Percentiles rank a stretch among this genome's conserved stretches.
These are phyloP conservation scores for Podospora pseudopauciseta DNA, from an alignment of 495 filamentous ascomycete genomes.

Conservation along the genomic window DNA sequence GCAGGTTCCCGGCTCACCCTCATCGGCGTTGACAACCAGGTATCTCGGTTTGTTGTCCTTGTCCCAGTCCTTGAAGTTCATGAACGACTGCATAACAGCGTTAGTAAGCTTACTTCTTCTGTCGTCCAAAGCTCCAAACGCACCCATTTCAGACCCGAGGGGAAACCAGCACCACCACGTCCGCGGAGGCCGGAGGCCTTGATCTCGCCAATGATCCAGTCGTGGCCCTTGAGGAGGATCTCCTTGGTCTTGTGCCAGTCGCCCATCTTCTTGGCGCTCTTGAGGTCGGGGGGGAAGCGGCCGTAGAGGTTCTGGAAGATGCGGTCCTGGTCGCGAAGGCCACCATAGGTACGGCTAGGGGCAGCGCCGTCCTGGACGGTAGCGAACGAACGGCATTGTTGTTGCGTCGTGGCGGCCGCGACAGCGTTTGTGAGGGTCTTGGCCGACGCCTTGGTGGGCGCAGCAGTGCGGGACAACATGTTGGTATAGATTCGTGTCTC, in stretches of 20 bases:
- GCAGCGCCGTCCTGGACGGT: conserved; percentile 74
- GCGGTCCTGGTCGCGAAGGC: conserved; percentile 88
- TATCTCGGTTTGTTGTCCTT: conserved; percentile 96
- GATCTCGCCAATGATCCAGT: conserved; percentile 97
- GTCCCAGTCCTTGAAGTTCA: conserved; percentile 99
- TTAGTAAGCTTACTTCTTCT: neutral
- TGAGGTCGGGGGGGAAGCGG: conserved; percentile 84
- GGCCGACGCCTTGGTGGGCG: conserved; percentile 43
- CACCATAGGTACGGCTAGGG: conserved; percentile 74
- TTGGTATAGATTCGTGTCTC: conserved; percentile 24
- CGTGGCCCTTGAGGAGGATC: conserved; percentile 91
- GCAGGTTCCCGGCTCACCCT: conserved; percentile 98
- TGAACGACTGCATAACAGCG: conserved; percentile 73
- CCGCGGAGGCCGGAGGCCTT: conserved; percentile 94
- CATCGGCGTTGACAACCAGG: conserved; percentile 95
- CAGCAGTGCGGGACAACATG: conserved; percentile 49
- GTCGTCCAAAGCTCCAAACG: conserved; percentile 20
- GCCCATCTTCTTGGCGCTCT: conserved; percentile 95
- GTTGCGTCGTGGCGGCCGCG: conserved; percentile 12
- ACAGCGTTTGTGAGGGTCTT: conserved; percentile 40
- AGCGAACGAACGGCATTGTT: conserved; percentile 55
- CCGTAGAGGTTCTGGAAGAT: conserved; percentile 99
- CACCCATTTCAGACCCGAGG: conserved; percentile 98
- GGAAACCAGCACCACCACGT: conserved; percentile 95
- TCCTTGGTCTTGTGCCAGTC: conserved; percentile 99